Evolutionary conservation across 441 rosid species (phyloP).

Genomic region (Daphne laureola): DNA sequence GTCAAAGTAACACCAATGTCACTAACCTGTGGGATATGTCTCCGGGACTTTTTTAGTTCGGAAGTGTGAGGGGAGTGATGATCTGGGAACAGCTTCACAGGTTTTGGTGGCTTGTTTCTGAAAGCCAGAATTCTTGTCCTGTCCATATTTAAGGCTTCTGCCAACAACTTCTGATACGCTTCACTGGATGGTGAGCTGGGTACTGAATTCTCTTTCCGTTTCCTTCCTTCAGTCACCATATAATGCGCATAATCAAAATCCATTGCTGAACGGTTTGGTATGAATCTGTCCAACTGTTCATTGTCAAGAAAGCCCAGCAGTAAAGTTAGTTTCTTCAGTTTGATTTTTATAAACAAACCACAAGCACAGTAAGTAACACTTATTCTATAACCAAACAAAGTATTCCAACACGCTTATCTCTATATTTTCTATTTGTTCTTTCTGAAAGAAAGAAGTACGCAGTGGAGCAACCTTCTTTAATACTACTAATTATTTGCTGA

Average conservation of each 20-base stretch:
- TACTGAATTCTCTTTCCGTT: constrained; percentile 29
- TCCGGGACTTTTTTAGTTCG: constrained; percentile 34
- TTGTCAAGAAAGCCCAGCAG: not conserved
- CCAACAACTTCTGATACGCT: constrained; percentile 59
- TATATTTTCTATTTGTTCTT: no score
- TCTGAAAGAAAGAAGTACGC: no score
- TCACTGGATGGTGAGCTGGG: constrained; percentile 51
- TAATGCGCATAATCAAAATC: constrained; percentile 45
- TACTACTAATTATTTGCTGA: no score
- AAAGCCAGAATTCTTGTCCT: constrained; percentile 62
- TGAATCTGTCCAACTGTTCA: constrained; percentile 44
- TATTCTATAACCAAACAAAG: no score
- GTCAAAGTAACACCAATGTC: not conserved
- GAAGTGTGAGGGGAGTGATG: constrained; percentile 28
- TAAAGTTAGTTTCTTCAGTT: no score
- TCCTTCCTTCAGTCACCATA: constrained; percentile 41
- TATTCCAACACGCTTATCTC: no score
- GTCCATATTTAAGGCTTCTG: constrained; percentile 56
- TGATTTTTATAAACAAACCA: no score
- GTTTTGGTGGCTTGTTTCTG: constrained; percentile 55
- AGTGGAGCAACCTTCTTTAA: no score
- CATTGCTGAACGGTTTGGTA: constrained; percentile 52
- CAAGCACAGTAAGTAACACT: no score
- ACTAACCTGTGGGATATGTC: constrained; percentile 57
- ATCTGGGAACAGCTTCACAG: constrained; percentile 27